A percentile compares a stretch with the other conserved stretches of the same genome.
Evolutionary conservation across 73 alveolate species (phyloP).

Genomic region (Paramecium primaurelia): DNA sequence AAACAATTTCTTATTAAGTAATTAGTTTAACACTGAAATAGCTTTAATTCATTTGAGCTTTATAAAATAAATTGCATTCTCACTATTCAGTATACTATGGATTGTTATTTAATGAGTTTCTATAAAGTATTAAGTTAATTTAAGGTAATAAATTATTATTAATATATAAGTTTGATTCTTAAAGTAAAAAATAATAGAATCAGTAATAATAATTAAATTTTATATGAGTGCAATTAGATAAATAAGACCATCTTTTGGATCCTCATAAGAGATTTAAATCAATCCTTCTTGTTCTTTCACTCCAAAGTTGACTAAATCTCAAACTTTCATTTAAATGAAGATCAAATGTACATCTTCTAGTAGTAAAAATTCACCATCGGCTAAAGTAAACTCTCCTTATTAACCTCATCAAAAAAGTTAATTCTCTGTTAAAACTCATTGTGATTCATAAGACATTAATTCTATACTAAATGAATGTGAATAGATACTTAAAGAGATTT

Average conservation of each 20-base stretch:
- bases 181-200: neutral
- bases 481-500: neutral
- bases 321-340: neutral
- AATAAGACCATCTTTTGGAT: neutral
- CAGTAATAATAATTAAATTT: neutral
- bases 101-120: neutral
- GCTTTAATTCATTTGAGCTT: neutral
- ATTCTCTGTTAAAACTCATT: neutral
- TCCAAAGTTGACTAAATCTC: neutral
- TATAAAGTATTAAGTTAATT: neutral
- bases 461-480: neutral
- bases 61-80: neutral
- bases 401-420: neutral
- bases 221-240: neutral
- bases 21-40: neutral
- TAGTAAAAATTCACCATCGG: neutral
- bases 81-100: neutral
- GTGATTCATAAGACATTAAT: neutral
- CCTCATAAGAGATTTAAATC: neutral
- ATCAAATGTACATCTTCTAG: neutral
- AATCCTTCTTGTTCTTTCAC: neutral
- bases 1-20: neutral
- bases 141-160: neutral
- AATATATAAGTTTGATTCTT: neutral
- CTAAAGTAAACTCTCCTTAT: neutral